These are phyloP conservation scores for Vitis hybrid DNA, from an alignment of 177 flowering plant species.

Conservation along the genomic window DNA sequence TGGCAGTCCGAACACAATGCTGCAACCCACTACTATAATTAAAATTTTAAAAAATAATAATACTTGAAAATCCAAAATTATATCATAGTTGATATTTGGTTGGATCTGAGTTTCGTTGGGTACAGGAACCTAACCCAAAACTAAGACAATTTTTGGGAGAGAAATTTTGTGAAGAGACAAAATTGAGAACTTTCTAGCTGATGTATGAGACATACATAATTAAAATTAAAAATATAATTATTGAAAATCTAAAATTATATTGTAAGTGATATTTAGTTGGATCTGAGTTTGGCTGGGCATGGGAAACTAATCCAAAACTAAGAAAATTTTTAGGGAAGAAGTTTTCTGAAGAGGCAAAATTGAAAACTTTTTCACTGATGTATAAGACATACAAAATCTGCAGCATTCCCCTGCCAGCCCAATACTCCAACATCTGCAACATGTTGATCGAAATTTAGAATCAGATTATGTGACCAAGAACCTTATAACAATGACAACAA, in stretches of 20 bases:
- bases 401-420: slow-evolving; percentile 97
- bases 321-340: no score
- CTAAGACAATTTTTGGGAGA: no score
- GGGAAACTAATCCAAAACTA: background rate
- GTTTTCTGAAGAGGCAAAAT: background rate
- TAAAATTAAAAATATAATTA: no score
- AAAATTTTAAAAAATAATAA: background rate
- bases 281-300: background rate
- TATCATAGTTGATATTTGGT: background rate
- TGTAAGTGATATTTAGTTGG: background rate
- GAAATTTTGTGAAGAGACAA: no score
- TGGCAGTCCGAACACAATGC: background rate
- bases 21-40: background rate
- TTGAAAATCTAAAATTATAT: no score
- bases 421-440: slow-evolving; percentile 83
- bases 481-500: background rate
- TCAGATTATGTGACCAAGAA: background rate
- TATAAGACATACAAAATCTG: slow-evolving; percentile 79
- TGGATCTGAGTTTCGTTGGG: background rate
- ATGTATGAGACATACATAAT: no score
- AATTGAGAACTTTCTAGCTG: no score
- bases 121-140: no score
- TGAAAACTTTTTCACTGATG: slow-evolving; percentile 1
- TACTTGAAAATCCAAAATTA: background rate
- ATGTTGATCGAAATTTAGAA: slow-evolving; percentile 5